These are phyloP conservation scores for Effrenium voratum DNA, from an alignment of 73 alveolate genomes.

Conservation along the genomic window DNA sequence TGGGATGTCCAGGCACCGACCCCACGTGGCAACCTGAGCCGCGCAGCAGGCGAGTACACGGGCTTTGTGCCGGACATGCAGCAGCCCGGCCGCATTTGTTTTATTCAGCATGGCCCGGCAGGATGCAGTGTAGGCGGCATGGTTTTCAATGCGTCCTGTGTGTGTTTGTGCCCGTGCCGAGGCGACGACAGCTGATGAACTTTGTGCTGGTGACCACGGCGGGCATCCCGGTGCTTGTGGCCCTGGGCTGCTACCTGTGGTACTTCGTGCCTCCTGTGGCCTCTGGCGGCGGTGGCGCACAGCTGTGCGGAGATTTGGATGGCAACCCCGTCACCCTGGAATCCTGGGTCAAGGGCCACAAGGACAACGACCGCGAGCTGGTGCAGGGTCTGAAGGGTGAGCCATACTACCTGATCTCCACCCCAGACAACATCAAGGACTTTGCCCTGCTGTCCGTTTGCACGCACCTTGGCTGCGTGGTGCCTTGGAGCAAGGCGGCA, in stretches of 20 bases:
- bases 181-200: constrained; percentile 93
- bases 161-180: not conserved
- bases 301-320: constrained; percentile 63
- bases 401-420: constrained; percentile 93
- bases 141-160: not conserved
- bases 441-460: constrained; percentile 85
- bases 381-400: constrained; percentile 94
- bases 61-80: constrained; percentile 93
- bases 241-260: constrained; percentile 72
- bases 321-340: constrained; percentile 85
- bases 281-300: constrained; percentile 77
- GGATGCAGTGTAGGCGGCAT: not conserved
- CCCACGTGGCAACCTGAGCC: constrained; percentile 54
- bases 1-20: too few species aligned
- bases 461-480: constrained; percentile 94
- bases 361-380: constrained; percentile 90
- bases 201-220: constrained; percentile 79
- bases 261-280: constrained; percentile 91
- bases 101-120: not conserved
- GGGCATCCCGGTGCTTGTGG: constrained; percentile 83
- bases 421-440: constrained; percentile 89
- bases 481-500: constrained; percentile 81
- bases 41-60: constrained; percentile 90
- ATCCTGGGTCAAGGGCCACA: constrained; percentile 79
- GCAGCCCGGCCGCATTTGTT: not conserved